Conservation (phyloP, 2,329 filamentous ascomycete species). For the Ramularia endophylla region DNA sequence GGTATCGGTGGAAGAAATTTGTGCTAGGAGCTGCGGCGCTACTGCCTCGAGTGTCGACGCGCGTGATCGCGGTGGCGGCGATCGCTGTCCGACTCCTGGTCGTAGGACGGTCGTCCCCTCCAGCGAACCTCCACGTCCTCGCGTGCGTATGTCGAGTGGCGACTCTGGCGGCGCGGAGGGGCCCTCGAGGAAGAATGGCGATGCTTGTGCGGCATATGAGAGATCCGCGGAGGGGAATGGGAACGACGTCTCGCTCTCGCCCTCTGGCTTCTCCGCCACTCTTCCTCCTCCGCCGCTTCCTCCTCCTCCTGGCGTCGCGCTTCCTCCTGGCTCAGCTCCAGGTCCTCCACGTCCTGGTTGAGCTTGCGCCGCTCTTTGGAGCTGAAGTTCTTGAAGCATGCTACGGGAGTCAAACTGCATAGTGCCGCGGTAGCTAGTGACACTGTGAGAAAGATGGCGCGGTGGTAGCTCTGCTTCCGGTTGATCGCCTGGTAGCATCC, state of each 20-base stretch:
- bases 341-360: conserved; percentile 18
- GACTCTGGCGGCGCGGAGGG: conserved; percentile 15
- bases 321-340: conserved; percentile 20
- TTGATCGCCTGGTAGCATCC: conserved; percentile 27
- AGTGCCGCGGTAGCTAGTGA: conserved; percentile 27
- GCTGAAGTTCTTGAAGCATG: conserved; percentile 33
- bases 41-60: conserved; percentile 25
- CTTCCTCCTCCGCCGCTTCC: conserved; percentile 21
- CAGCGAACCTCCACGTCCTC: conserved; percentile 19
- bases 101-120: conserved; percentile 18
- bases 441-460: conserved; percentile 27
- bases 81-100: conserved; percentile 24
- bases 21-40: conserved; percentile 31
- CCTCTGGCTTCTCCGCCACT: conserved; percentile 17
- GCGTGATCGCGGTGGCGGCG: conserved; percentile 26
- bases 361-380: conserved; percentile 26
- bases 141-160: too few species aligned
- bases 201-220: conserved; percentile 15
- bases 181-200: conserved; percentile 20
- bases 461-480: conserved; percentile 28
- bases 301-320: conserved; percentile 20
- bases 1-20: conserved; percentile 28
- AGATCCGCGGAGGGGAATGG: conserved; percentile 22
- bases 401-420: conserved; percentile 32
- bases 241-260: conserved; percentile 23